phyloP scores from a whole-genome alignment of 176 grass and related monocot species.

The Oryza nivara region DNA sequence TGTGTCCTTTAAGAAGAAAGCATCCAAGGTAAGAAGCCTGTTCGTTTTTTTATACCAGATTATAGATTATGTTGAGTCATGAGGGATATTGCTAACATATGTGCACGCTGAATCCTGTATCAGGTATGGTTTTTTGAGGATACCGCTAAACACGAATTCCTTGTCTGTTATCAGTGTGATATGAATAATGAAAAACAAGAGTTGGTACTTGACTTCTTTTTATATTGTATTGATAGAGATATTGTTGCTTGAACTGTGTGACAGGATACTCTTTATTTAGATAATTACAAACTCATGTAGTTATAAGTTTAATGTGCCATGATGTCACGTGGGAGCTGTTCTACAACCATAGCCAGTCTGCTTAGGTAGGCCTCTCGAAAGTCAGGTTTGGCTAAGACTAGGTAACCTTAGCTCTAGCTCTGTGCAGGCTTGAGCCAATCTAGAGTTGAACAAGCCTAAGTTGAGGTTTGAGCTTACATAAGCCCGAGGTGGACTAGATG shows the following conservation, averaged over 20 bases:
- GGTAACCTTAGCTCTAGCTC: neutral
- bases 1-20: conserved; percentile 64
- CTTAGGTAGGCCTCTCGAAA: neutral
- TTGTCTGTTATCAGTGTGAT: neutral
- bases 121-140: conserved; percentile 32
- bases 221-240: conserved; percentile 6
- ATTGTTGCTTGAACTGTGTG: conserved; percentile 21
- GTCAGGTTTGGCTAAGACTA: neutral
- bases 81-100: neutral
- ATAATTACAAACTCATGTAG: neutral
- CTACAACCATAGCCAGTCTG: neutral
- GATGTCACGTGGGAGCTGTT: neutral
- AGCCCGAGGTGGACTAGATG: neutral
- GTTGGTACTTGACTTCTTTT: neutral
- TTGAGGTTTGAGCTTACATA: neutral
- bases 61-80: neutral
- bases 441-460: neutral
- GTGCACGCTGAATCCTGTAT: conserved; percentile 13
- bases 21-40: conserved; percentile 42
- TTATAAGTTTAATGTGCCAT: neutral
- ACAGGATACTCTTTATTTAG: neutral
- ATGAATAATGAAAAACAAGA: conserved; percentile 16
- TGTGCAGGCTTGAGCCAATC: neutral
- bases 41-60: neutral
- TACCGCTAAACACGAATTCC: neutral